phyloP scores from a whole-genome alignment of 2,329 filamentous ascomycete genomes.

The Teratosphaeria gauchensis region DNA sequence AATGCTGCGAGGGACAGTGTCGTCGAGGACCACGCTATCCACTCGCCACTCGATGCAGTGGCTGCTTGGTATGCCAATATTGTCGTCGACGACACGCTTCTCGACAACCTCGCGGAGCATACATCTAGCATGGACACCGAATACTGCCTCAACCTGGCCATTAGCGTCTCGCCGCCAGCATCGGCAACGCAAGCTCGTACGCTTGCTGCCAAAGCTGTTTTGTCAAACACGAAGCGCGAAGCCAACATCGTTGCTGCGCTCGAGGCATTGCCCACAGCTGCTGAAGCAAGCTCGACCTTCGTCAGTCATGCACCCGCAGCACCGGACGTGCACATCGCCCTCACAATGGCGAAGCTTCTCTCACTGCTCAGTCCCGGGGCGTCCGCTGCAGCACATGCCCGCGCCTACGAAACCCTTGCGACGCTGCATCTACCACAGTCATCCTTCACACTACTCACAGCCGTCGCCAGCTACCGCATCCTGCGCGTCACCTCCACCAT shows the following conservation, averaged over 20 bases:
- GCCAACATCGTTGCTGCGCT: constrained; percentile 44
- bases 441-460: constrained; percentile 36
- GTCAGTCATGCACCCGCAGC: constrained; percentile 48
- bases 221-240: constrained; percentile 44
- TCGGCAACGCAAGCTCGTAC: constrained; percentile 58
- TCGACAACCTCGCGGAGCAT: constrained; percentile 43
- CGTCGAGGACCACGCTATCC: constrained; percentile 74
- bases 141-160: constrained; percentile 53
- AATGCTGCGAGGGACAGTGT: constrained; percentile 73
- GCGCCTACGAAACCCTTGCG: constrained; percentile 32
- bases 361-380: constrained; percentile 28
- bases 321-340: constrained; percentile 47
- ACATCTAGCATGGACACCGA: constrained; percentile 35
- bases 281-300: constrained; percentile 31
- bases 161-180: constrained; percentile 65
- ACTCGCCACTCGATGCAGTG: constrained; percentile 79
- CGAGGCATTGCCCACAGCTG: constrained; percentile 38
- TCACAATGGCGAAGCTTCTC: constrained; percentile 51
- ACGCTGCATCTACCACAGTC: constrained; percentile 30
- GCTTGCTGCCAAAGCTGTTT: constrained; percentile 49
- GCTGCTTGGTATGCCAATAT: constrained; percentile 84
- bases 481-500: constrained; percentile 24
- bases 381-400: constrained; percentile 24
- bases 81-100: constrained; percentile 59
- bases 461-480: constrained; percentile 35